Evolutionary conservation across 1,284 basidiomycete genomes (phyloP), one percentile per base, ranked within the genome.

Genomic region (Ganoderma leucocontextum): DNA sequence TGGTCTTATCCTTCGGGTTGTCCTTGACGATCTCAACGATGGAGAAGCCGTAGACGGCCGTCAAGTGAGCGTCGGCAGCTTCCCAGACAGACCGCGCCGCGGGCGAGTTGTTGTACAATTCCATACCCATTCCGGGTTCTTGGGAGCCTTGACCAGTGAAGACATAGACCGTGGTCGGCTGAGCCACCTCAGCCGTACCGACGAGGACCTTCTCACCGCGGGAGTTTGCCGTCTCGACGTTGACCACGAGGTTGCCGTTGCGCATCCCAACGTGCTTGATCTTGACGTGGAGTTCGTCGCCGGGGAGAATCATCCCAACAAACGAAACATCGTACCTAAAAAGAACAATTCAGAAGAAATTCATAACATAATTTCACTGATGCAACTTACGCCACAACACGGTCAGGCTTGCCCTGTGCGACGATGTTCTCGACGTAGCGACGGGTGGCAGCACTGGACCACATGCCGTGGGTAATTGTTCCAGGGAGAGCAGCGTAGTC

Each of bases 91-190:
- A 93, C 75, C 94, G 94, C 71, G 97, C 98, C 47, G 97, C 96
- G 53, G 95, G 92, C 13, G 96, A 98, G 74, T 84, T 90, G 80
- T 91, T 93, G 87, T 99, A 99, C 4, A 99, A 88, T 76, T 99
- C 97, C 97, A 99, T 99, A 52, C 98, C 97, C 97, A 99, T 99
- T 47, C 97, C 96, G 60, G 93, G 92, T 82, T 99, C 97, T 81
- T 99, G 98, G 33, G 96, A 99, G 66, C 97, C 97, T 81, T 99
- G 97, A 62, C 97, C 97, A 64, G 97, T 99, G 87, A 99, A 99
- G 77, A 98, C 96, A 77, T 99, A 99, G 62, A 95, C 95, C 19
- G 97, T 98, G 17, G 91, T 90, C 2, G 95, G 91, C 81, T 99
- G 97, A 17, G 91, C 91, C 72, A 99, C 95, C 80, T 98, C 96